These are phyloP conservation scores for Psidium friedrichsthalianum DNA, from an alignment of 345 rosid genomes.

Conservation along the genomic window DNA sequence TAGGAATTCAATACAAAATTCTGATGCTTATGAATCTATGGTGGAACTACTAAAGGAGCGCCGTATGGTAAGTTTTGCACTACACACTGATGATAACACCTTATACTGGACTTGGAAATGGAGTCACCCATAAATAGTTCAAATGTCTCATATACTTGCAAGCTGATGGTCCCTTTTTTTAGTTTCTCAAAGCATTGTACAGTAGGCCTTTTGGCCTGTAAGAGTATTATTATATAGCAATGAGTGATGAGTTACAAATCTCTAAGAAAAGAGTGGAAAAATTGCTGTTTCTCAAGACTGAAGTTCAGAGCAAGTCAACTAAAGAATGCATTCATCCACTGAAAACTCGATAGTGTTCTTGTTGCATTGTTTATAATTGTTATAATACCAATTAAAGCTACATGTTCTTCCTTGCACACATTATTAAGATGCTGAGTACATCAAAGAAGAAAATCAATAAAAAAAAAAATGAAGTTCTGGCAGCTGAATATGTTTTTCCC, in stretches of 20 bases:
- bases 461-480: background rate
- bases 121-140: background rate
- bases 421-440: background rate
- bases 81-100: background rate
- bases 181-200: background rate
- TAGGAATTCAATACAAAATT: constrained; percentile 56
- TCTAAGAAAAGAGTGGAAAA: background rate
- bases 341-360: background rate
- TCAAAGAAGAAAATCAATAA: background rate
- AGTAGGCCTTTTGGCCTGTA: background rate
- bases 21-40: constrained; percentile 53
- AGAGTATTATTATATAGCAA: background rate
- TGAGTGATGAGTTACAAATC: background rate
- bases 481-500: background rate
- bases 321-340: background rate
- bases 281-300: background rate
- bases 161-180: background rate
- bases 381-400: background rate
- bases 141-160: background rate
- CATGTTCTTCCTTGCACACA: background rate
- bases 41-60: constrained; percentile 37
- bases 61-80: constrained; percentile 22
- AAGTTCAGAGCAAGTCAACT: background rate
- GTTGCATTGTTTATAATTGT: background rate
- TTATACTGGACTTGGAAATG: background rate